Percentiles rank a stretch among this genome's conserved stretches.
Evolutionary conservation across 306 rosid genomes (phyloP).

Genomic region (Fragaria nilgerrensis): DNA sequence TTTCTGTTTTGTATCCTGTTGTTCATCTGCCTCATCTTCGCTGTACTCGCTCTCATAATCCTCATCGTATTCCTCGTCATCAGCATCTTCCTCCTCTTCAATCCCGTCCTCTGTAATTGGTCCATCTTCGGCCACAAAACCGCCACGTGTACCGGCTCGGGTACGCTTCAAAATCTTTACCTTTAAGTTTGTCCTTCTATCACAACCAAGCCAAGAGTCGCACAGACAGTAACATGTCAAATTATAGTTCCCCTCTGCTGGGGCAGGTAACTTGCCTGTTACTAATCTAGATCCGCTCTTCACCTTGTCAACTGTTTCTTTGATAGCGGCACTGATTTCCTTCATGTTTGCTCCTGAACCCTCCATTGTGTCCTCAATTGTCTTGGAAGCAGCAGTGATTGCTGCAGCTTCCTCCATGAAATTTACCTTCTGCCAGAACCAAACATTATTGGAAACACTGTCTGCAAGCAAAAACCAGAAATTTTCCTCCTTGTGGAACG

Average conservation of each 20-base stretch:
- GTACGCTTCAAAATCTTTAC: constrained; percentile 87
- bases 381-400: constrained; percentile 80
- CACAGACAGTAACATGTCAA: constrained; percentile 85
- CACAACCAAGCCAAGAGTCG: constrained; percentile 96
- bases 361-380: constrained; percentile 86
- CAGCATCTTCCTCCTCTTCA: constrained; percentile 63
- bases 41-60: constrained; percentile 64
- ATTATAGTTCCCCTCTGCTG: constrained; percentile 79
- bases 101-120: constrained; percentile 44
- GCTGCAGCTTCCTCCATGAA: constrained; percentile 94
- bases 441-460: constrained; percentile 66
- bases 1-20: constrained; percentile 35
- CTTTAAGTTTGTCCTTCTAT: constrained; percentile 66
- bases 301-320: constrained; percentile 80
- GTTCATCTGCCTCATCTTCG: constrained; percentile 53
- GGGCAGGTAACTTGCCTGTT: constrained; percentile 88
- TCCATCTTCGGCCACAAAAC: constrained; percentile 52
- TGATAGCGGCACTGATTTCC: constrained; percentile 70
- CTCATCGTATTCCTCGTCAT: constrained; percentile 59
- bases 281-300: constrained; percentile 78
- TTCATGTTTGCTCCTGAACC: constrained; percentile 75
- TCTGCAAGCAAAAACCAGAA: constrained; percentile 90
- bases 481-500: constrained; percentile 88
- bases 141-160: constrained; percentile 78
- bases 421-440: constrained; percentile 94